Evolutionary conservation across 202 grass and related monocot species (phyloP).

Genomic region (Eragrostis tef): DNA sequence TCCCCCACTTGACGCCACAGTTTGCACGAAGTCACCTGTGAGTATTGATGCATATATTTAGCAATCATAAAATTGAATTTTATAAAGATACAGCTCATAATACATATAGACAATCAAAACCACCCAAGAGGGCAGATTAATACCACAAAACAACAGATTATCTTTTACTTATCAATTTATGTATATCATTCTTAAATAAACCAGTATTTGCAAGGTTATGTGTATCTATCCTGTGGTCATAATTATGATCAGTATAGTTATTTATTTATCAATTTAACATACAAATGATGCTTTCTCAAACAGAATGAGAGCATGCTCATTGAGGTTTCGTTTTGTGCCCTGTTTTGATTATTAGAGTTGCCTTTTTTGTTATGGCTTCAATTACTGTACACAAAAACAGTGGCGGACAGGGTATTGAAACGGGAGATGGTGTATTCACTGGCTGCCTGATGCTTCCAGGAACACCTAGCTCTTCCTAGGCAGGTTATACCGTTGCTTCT

Average conservation of each 20-base stretch:
- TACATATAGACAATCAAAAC: background rate
- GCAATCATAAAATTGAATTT: conserved; percentile 15
- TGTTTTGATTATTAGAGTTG: conserved; percentile 4
- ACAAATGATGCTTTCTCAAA: no score
- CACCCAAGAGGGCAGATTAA: background rate
- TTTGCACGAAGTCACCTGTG: conserved; percentile 90
- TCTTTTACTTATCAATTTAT: no score
- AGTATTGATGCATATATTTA: conserved; percentile 59
- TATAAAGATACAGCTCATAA: background rate
- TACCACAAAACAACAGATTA: conserved; percentile 27
- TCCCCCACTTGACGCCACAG: conserved; percentile 98
- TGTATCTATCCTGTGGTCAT: conserved; percentile 18
- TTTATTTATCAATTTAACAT: no score
- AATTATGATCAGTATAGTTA: background rate
- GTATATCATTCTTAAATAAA: conserved; percentile 3
- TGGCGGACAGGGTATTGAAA: background rate
- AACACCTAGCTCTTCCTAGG: background rate
- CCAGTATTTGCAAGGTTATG: conserved; percentile 30
- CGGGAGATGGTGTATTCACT: background rate
- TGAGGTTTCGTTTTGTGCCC: conserved; percentile 1
- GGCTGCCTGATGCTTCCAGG: background rate
- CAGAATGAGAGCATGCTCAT: conserved; percentile 29
- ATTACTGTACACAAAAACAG: conserved; percentile 31
- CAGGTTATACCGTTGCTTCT: background rate
- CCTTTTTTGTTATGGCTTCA: background rate